Conservation (phyloP, 352 stramenopile species). For the Globisporangium middletonii region DNA sequence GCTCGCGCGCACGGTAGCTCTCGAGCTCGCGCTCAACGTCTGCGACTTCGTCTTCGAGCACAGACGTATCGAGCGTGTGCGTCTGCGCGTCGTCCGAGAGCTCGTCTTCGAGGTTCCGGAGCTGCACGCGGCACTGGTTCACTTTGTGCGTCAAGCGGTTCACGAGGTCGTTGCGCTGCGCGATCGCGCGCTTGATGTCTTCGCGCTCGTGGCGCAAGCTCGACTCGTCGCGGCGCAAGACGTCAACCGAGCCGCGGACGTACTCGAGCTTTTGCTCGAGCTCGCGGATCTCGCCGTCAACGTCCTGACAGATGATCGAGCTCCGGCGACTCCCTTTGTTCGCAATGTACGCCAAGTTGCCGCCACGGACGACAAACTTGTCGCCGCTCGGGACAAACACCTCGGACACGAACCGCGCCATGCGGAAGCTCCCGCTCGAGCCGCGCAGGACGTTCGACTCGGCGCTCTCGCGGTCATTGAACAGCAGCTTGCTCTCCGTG, state of each 20-base stretch:
- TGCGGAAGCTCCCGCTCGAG: constrained; percentile 49
- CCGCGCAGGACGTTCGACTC: constrained; percentile 52
- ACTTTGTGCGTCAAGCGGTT: constrained; percentile 48
- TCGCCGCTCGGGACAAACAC: constrained; percentile 66
- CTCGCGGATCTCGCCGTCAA: constrained; percentile 58
- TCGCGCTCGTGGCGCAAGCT: constrained; percentile 39
- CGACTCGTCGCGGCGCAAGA: constrained; percentile 47
- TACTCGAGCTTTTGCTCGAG: constrained; percentile 44
- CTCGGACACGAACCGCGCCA: constrained; percentile 61
- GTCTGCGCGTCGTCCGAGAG: constrained; percentile 56
- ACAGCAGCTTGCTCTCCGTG: constrained; percentile 72
- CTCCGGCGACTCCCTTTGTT: constrained; percentile 60
- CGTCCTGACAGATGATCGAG: constrained; percentile 70
- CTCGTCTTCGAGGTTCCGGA: constrained; percentile 66
- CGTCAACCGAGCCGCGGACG: constrained; percentile 36
- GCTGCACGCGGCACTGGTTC: constrained; percentile 48
- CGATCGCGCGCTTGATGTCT: constrained; percentile 29
- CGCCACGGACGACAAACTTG: constrained; percentile 70
- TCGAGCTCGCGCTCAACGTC: constrained; percentile 44
- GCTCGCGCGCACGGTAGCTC: constrained; percentile 29
- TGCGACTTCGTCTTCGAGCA: constrained; percentile 67
- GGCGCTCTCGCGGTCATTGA: constrained; percentile 47
- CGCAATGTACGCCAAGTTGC: constrained; percentile 78
- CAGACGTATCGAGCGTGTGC: constrained; percentile 58
- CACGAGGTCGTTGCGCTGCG: constrained; percentile 44